Conservation (phyloP, 352 stramenopile species). For the Pythium oligandrum region DNA sequence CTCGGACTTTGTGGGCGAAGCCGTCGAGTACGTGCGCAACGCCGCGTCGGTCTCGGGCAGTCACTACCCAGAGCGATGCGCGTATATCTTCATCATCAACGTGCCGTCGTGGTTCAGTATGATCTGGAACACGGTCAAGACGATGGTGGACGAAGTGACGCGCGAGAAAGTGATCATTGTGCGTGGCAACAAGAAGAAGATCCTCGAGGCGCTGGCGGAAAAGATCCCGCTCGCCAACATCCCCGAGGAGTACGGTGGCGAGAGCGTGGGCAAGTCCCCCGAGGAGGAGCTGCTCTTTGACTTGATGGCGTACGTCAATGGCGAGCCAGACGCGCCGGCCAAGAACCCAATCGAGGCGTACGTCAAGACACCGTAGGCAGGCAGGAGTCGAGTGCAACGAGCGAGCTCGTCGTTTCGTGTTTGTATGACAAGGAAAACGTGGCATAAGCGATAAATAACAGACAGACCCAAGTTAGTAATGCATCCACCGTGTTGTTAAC, state of each 20-base stretch:
- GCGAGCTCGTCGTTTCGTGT: no score
- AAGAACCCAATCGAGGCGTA: slow-evolving; percentile 48
- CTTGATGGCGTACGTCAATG: slow-evolving; percentile 73
- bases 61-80: slow-evolving; percentile 91
- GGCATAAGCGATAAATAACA: no score
- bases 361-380: neutral
- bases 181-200: slow-evolving; percentile 73
- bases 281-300: slow-evolving; percentile 72
- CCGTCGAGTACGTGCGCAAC: slow-evolving; percentile 82
- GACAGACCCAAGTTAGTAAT: no score
- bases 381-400: no score
- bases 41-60: slow-evolving; percentile 73
- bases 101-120: slow-evolving; percentile 92
- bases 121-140: slow-evolving; percentile 91
- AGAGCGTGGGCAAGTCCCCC: slow-evolving; percentile 49
- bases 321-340: slow-evolving; percentile 42
- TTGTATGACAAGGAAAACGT: no score
- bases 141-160: slow-evolving; percentile 90
- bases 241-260: slow-evolving; percentile 70
- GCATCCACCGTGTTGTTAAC: no score
- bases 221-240: slow-evolving; percentile 77
- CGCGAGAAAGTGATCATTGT: slow-evolving; percentile 92
- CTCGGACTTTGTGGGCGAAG: slow-evolving; percentile 81
- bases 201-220: slow-evolving; percentile 66
- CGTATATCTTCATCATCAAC: slow-evolving; percentile 94